Evolutionary conservation across 208 protist genomes (phyloP).

Genomic region (Acanthamoeba castellanii): DNA sequence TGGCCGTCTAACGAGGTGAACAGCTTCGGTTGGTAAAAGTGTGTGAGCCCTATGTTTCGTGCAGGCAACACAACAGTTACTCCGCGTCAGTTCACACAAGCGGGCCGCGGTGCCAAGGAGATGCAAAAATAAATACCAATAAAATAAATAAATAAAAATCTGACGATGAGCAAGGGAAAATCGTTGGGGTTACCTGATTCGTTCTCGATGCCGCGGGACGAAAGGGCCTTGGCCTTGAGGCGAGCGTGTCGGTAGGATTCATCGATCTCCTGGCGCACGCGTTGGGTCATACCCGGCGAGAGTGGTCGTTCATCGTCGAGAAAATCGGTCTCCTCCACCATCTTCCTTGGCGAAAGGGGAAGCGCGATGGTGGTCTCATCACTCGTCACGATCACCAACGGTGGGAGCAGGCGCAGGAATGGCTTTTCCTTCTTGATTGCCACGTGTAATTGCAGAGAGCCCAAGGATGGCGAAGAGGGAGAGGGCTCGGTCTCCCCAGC

Average conservation of each 20-base stretch:
- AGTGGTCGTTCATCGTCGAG: background rate
- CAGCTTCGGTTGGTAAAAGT: background rate
- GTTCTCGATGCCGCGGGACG: background rate
- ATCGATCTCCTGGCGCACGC: background rate
- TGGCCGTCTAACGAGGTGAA: background rate
- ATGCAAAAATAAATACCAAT: background rate
- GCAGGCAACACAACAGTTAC: too few relatives aligned
- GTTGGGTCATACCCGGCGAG: background rate
- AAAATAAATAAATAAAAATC: background rate
- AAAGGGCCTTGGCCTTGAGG: conserved; percentile 9
- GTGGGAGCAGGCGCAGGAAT: background rate
- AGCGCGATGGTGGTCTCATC: background rate
- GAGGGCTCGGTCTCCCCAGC: too few relatives aligned
- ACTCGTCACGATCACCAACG: background rate
- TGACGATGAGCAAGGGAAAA: background rate
- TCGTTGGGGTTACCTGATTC: background rate
- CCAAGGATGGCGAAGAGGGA: background rate
- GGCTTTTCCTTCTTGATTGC: conserved; percentile 19
- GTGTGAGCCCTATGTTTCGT: background rate
- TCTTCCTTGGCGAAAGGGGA: background rate
- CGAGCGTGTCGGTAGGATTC: conserved; percentile 30
- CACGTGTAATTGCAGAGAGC: background rate
- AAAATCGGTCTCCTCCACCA: background rate
- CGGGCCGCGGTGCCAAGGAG: background rate
- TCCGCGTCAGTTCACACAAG: too few relatives aligned